phyloP scores from a whole-genome alignment of 306 rosid genomes.

The Glycine latifolia region DNA sequence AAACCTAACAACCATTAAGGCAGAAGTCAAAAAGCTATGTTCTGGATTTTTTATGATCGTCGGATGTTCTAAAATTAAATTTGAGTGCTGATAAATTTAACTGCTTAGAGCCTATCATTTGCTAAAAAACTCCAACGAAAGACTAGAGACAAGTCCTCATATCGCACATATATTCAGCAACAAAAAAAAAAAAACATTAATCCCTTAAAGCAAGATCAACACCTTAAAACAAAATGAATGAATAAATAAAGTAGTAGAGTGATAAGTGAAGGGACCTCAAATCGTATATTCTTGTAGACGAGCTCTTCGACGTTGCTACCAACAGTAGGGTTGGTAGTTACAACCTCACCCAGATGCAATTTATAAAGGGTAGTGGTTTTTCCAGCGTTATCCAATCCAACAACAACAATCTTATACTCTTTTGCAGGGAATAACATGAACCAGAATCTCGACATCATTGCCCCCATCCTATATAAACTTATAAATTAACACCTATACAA shows the following conservation, averaged over 20 bases:
- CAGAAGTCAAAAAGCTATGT: neutral
- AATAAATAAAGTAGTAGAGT: neutral
- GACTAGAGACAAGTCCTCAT: neutral
- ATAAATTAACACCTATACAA: slow-evolving; percentile 43
- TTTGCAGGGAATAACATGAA: slow-evolving; percentile 92
- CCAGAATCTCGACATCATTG: slow-evolving; percentile 80
- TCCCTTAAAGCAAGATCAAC: slow-evolving; percentile 20
- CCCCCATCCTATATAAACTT: slow-evolving; percentile 67
- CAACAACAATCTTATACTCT: slow-evolving; percentile 92
- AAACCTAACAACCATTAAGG: neutral
- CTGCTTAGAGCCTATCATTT: slow-evolving; percentile 2
- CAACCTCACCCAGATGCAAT: slow-evolving; percentile 97
- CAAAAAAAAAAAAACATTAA: neutral
- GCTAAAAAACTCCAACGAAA: neutral
- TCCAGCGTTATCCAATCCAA: slow-evolving; percentile 96
- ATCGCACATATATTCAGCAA: neutral
- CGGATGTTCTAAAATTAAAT: neutral
- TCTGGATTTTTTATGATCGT: neutral
- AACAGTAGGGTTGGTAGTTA: slow-evolving; percentile 95
- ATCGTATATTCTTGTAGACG: slow-evolving; percentile 92
- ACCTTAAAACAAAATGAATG: slow-evolving; percentile 6
- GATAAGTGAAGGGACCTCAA: slow-evolving; percentile 66
- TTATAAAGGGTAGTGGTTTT: slow-evolving; percentile 97
- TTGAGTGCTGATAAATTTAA: neutral
- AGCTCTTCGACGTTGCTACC: slow-evolving; percentile 99